Percentiles rank a stretch among this genome's conserved stretches.
Conservation (phyloP, 352 stramenopile species). For the Globisporangium rhizosaccharum region DNA sequence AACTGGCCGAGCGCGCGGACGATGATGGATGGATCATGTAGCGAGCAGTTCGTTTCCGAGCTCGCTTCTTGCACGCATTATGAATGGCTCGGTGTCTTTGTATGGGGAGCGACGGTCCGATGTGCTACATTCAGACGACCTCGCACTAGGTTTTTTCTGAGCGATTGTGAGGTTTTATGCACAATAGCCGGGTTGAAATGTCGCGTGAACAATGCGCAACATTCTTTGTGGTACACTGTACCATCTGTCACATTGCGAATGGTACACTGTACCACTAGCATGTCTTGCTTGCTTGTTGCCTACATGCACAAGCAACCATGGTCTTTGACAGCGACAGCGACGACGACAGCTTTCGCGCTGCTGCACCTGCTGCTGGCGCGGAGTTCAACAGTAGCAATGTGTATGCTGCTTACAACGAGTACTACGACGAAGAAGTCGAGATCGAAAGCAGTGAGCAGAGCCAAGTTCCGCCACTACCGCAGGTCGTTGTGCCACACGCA, state of each 20-base stretch:
- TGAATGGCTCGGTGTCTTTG: no score
- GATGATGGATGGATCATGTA: no score
- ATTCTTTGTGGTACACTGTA: neutral
- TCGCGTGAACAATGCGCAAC: neutral
- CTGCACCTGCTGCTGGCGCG: neutral
- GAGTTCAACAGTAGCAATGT: neutral
- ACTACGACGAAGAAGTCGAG: slow-evolving; percentile 16
- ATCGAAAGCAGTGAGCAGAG: neutral
- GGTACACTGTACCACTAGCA: neutral
- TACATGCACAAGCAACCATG: neutral
- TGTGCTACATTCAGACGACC: no score
- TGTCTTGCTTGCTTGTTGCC: neutral
- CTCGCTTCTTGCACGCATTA: no score
- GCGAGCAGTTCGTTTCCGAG: no score
- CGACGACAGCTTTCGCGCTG: neutral
- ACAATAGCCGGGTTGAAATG: neutral
- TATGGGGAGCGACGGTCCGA: no score
- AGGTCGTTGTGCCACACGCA: neutral
- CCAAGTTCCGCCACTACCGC: neutral
- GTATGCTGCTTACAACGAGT: slow-evolving; percentile 13
- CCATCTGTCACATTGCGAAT: neutral
- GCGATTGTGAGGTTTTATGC: no score
- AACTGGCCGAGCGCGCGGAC: neutral
- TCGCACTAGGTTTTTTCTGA: no score
- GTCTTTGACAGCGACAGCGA: slow-evolving; percentile 8